Percentiles rank a stretch among this genome's conserved stretches.
Evolutionary conservation across 169 alveolate genomes (phyloP).

Genomic region (Perkinsus olseni): DNA sequence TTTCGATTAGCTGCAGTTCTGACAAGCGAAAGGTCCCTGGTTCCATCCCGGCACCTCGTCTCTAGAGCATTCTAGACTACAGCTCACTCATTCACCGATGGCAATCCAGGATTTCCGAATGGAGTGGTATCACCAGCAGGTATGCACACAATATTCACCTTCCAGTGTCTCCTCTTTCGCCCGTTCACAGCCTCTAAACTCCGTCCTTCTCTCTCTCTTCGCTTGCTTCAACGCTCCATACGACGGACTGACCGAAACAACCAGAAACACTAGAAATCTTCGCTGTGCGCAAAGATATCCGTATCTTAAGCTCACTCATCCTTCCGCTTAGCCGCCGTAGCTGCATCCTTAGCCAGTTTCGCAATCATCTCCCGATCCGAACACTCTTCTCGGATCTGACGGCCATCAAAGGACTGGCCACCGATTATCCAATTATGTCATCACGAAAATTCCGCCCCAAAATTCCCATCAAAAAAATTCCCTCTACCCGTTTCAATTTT

Average conservation of each 20-base stretch:
- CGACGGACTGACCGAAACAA: background rate
- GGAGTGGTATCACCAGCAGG: too few species aligned
- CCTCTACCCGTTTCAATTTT: background rate
- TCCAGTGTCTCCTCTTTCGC: background rate
- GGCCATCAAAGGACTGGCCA: background rate
- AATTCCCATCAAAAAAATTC: too few species aligned
- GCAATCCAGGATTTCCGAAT: too few species aligned
- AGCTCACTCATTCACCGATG: too few species aligned
- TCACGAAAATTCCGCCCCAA: too few species aligned
- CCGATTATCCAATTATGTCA: background rate
- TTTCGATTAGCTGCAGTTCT: background rate
- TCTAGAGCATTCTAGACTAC: too few species aligned
- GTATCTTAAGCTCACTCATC: background rate
- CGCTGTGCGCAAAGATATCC: background rate
- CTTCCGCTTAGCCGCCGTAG: background rate
- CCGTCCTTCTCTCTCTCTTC: background rate
- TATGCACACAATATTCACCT: background rate
- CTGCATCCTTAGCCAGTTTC: background rate
- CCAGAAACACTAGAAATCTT: background rate
- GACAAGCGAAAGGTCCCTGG: background rate
- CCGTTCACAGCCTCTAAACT: background rate
- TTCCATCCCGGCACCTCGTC: too few species aligned
- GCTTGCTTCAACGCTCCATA: background rate
- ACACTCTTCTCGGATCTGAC: background rate
- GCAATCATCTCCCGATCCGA: background rate